A percentile compares a stretch with the other conserved stretches of the same genome.
Evolutionary conservation across 352 stramenopile species (phyloP).

Genomic region (Aphanomyces euteiches): DNA sequence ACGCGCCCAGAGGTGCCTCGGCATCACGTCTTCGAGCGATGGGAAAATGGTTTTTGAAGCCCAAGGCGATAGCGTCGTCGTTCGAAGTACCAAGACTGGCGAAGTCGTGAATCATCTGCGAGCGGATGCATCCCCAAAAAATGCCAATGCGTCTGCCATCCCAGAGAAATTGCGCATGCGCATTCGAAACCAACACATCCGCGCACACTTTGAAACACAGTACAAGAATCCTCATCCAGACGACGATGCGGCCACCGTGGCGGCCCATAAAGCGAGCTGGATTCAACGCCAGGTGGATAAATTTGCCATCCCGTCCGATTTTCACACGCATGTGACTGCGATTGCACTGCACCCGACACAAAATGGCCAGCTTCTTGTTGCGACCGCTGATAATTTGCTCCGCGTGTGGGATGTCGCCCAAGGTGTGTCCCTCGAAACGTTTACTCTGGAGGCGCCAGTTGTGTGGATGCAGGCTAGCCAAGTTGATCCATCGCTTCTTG

Average conservation of each 20-base stretch:
- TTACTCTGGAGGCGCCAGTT: constrained; percentile 45
- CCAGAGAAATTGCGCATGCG: constrained; percentile 40
- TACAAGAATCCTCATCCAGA: constrained; percentile 31
- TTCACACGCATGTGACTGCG: constrained; percentile 37
- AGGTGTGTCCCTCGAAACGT: constrained; percentile 57
- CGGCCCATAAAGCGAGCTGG: constrained; percentile 13
- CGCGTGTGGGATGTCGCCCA: constrained; percentile 75
- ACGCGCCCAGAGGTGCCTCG: constrained; percentile 23
- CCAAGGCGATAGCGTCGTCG: constrained; percentile 64
- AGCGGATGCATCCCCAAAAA: too few relatives aligned
- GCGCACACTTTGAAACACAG: constrained; percentile 23
- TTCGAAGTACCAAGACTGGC: constrained; percentile 66
- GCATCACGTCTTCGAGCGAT: constrained; percentile 59
- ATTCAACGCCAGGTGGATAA: constrained; percentile 2
- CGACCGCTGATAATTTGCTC: constrained; percentile 63
- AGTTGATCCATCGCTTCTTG: constrained; percentile 52
- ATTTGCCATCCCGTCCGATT: constrained; percentile 11
- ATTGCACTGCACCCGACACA: constrained; percentile 71
- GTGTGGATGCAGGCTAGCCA: constrained; percentile 69
- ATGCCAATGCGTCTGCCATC: constrained; percentile 34
- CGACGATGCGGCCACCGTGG: constrained; percentile 15
- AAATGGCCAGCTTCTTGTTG: constrained; percentile 57
- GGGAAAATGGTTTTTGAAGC: constrained; percentile 76
- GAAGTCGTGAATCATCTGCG: constrained; percentile 51
- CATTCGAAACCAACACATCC: constrained; percentile 32